These are phyloP conservation scores for Ceriops zippeliana DNA, from an alignment of 345 rosid species.

Conservation along the genomic window DNA sequence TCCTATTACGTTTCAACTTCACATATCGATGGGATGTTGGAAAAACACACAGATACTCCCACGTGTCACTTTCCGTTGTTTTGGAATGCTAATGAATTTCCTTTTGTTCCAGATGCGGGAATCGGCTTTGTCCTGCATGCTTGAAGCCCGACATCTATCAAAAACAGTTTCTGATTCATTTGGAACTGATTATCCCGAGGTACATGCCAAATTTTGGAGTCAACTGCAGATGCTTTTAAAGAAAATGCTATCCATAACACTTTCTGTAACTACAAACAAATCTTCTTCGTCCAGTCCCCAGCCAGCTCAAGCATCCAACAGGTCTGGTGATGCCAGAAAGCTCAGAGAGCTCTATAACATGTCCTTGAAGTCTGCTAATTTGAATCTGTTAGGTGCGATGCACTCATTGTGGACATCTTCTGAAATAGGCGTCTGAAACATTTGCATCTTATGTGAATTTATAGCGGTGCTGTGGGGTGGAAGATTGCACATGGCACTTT, in stretches of 20 bases:
- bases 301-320: constrained; percentile 26
- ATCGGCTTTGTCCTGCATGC: constrained; percentile 58
- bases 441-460: neutral
- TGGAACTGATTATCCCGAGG: constrained; percentile 38
- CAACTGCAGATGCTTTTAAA: constrained; percentile 68
- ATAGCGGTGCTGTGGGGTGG: too few relatives aligned
- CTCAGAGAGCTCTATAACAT: constrained; percentile 74
- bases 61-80: too few relatives aligned
- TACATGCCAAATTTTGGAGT: constrained; percentile 60
- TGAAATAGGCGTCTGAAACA: neutral
- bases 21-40: too few relatives aligned
- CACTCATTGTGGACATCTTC: constrained; percentile 59
- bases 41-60: too few relatives aligned
- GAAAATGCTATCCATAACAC: constrained; percentile 50
- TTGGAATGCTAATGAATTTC: neutral
- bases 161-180: constrained; percentile 35
- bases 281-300: constrained; percentile 20
- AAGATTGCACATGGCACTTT: too few relatives aligned
- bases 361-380: constrained; percentile 56
- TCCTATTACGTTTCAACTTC: too few relatives aligned
- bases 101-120: constrained; percentile 62
- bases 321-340: constrained; percentile 46
- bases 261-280: constrained; percentile 38
- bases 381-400: constrained; percentile 53
- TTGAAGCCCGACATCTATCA: constrained; percentile 54